phyloP scores from a whole-genome alignment of 345 rosid genomes.

The Sonneratia alba region DNA sequence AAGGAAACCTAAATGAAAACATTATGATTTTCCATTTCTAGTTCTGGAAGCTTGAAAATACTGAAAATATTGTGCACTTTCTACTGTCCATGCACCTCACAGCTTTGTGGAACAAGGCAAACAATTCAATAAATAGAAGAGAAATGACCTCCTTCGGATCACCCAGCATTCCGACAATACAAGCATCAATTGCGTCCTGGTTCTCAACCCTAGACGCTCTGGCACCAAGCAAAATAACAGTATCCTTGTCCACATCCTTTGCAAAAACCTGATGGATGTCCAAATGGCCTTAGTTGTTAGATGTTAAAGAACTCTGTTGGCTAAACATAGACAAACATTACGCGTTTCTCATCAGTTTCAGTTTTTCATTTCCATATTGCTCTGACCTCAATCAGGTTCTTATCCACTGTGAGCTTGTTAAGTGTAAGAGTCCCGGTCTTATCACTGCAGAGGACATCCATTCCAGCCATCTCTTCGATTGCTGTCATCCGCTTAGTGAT shows the following conservation, averaged over 20 bases:
- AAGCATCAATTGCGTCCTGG: conserved; percentile 70
- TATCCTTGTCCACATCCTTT: conserved; percentile 54
- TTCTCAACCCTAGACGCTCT: conserved; percentile 81
- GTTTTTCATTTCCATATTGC: neutral
- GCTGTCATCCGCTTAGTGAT: conserved; percentile 89
- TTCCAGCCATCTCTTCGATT: conserved; percentile 89
- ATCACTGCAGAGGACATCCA: conserved; percentile 82
- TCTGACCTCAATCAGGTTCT: conserved; percentile 56
- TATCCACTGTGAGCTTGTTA: conserved; percentile 82
- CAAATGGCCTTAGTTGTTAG: neutral
- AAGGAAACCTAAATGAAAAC: too few relatives aligned
- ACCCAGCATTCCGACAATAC: conserved; percentile 51
- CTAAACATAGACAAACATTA: neutral
- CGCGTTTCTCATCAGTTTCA: too few relatives aligned
- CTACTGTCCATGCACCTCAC: neutral
- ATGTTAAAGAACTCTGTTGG: neutral
- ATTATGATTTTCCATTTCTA: too few relatives aligned
- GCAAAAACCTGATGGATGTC: conserved; percentile 30
- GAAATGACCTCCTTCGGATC: conserved; percentile 42
- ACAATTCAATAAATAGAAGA: neutral
- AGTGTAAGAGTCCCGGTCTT: conserved; percentile 87
- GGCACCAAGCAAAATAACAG: conserved; percentile 51
- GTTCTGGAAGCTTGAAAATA: neutral
- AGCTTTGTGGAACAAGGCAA: neutral
- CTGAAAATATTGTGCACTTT: neutral